phyloP scores from a whole-genome alignment of 1,139 yeast genomes.

The Geotrichum bryndzae region DNA sequence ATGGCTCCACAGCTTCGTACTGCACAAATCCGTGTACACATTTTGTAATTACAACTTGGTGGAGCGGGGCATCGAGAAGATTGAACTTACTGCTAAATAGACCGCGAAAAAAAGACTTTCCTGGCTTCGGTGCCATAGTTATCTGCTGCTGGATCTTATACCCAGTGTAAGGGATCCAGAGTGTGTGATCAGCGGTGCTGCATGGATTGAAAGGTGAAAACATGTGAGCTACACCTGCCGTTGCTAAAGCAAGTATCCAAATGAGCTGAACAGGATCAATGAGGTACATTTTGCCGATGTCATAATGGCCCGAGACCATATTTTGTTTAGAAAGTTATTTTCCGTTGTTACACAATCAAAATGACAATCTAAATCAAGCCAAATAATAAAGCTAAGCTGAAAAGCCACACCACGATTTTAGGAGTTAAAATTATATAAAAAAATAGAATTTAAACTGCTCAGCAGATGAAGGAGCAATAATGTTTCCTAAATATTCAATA shows the following conservation, averaged over 20 bases:
- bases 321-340: no score
- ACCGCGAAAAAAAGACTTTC: background rate
- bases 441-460: no score
- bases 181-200: slow-evolving; percentile 32
- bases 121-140: slow-evolving; percentile 4
- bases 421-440: no score
- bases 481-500: no score
- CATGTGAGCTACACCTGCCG: background rate
- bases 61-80: background rate
- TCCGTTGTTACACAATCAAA: background rate
- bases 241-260: background rate
- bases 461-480: no score
- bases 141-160: slow-evolving; percentile 46
- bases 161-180: slow-evolving; percentile 48
- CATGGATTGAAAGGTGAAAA: slow-evolving; percentile 27
- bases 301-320: no score
- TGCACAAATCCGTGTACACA: slow-evolving; percentile 11
- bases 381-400: background rate
- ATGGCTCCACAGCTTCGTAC: slow-evolving; percentile 3
- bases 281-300: background rate
- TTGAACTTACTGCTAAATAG: background rate
- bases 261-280: background rate
- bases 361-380: background rate
- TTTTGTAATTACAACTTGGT: slow-evolving; percentile 4
- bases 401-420: no score